These are phyloP conservation scores for Camillea tinctor DNA, from an alignment of 2,329 filamentous ascomycete genomes.

Conservation along the genomic window DNA sequence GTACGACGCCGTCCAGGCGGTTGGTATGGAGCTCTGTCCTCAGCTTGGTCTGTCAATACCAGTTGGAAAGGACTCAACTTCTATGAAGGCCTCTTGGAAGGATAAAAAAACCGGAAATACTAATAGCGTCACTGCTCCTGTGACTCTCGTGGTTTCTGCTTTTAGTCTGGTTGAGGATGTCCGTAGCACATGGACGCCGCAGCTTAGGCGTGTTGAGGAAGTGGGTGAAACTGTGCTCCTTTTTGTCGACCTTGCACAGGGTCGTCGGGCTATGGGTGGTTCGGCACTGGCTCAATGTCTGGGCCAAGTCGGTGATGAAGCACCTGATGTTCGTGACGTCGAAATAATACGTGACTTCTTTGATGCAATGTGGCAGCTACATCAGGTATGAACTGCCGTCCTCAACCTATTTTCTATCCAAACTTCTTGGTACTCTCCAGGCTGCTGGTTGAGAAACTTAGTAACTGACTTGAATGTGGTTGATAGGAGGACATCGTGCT, in stretches of 20 bases:
- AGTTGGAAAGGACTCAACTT: conserved; percentile 97
- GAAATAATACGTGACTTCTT: conserved; percentile 86
- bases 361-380: conserved; percentile 71
- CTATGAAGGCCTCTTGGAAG: conserved; percentile 97
- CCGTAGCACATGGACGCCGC: conserved; percentile 88
- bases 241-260: conserved; percentile 85
- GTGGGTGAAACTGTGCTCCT: conserved; percentile 86
- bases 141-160: conserved; percentile 88
- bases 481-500: conserved; percentile 58
- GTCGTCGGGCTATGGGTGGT: conserved; percentile 79
- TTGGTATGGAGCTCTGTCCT: conserved; percentile 89
- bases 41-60: conserved; percentile 89
- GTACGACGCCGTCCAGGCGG: conserved; percentile 90
- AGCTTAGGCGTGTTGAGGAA: conserved; percentile 77
- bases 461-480: conserved; percentile 63
- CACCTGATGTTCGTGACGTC: conserved; percentile 81
- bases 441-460: conserved; percentile 16
- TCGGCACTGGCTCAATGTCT: conserved; percentile 90
- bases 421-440: too few relatives aligned
- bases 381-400: conserved; percentile 44
- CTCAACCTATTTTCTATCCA: conserved; percentile 11
- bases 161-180: conserved; percentile 83
- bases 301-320: conserved; percentile 78
- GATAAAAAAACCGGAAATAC: conserved; percentile 63
- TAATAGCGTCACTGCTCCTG: conserved; percentile 87